These are phyloP conservation scores for Xylaria hypoxylon DNA, from an alignment of 2,329 filamentous ascomycete genomes.

Conservation along the genomic window DNA sequence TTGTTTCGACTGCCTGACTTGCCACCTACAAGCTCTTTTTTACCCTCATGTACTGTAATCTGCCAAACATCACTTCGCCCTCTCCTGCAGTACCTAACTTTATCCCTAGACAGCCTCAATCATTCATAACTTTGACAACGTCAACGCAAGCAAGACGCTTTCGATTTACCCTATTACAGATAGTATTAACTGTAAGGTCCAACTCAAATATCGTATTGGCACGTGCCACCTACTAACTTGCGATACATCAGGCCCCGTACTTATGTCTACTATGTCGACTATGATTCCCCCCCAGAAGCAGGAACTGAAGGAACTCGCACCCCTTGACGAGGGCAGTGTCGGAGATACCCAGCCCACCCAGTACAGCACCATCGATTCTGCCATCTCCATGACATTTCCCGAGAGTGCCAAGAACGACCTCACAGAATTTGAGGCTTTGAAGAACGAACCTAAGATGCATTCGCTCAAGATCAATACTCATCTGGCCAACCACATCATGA, in stretches of 20 bases:
- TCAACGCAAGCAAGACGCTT: background rate
- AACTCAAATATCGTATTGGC: background rate
- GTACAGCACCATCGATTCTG: conserved; percentile 11
- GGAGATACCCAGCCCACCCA: background rate
- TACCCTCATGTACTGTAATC: background rate
- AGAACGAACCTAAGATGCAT: background rate
- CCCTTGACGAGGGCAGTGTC: background rate
- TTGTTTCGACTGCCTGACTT: background rate
- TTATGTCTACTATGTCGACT: background rate
- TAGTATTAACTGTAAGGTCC: conserved; percentile 7
- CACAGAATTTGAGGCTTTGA: background rate
- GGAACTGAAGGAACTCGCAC: background rate
- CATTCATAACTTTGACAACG: background rate
- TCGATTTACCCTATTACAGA: background rate
- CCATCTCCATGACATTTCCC: conserved; percentile 25
- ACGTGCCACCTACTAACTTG: background rate
- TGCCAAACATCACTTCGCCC: background rate
- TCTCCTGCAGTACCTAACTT: conserved; percentile 3
- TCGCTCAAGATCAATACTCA: background rate
- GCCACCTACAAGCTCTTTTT: background rate
- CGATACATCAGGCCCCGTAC: background rate
- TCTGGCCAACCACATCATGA: too few species aligned
- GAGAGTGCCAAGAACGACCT: background rate
- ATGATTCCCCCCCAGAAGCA: background rate
- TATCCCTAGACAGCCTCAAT: background rate